Evolutionary conservation across 2,329 filamentous ascomycete genomes (phyloP), one percentile per base, ranked within the genome.

Genomic region (Neonectria punicea): DNA sequence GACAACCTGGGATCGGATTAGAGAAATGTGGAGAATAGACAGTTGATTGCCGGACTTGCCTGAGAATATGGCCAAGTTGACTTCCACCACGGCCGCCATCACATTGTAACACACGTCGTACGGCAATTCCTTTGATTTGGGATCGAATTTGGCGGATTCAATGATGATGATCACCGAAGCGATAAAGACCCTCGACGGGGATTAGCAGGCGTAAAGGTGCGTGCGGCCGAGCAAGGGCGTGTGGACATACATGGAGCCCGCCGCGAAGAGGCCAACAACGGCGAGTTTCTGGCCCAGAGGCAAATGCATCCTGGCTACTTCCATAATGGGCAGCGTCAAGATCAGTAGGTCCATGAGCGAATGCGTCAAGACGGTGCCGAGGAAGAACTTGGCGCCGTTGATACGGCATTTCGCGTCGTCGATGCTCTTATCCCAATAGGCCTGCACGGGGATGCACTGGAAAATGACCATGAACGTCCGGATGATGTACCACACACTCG

Each of bases 401-500:
- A 79, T 77, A 0, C 60, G 66, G 57, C 79, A 81, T 1, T 62
- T 61, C 1, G 68, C 72, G 10, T 75, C 71, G 3, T 57, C 62
- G 20, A 73, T 69, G 4, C 73, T 71, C 2, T 67, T 67, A 8
- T 77, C 73, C 79, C 78, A 80, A n/a, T 76, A 78, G 0, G 71
- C 72, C 18, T 75, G 73, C 0, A 80, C 68, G 0, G 79, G 79
- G 4, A 75, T 50, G 62, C 78, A 80, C 10, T 74, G 75, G 44
- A 80, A 80, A 4, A 75, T 75, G 2, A 72, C 70, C 47, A 80
- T 68, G 34, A 80, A 77, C 0, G 74, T 78, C 28, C 75, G 60
- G 1, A 77, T 51, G 2, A 73, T 71, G 8, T 75, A 67, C 77
- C 76, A 78, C 2, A 72, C 46, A 3, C 62, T 32, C 0, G 70